Evolutionary conservation across 2,329 filamentous ascomycete genomes (phyloP).

Genomic region (Lachnellula occidentalis): DNA sequence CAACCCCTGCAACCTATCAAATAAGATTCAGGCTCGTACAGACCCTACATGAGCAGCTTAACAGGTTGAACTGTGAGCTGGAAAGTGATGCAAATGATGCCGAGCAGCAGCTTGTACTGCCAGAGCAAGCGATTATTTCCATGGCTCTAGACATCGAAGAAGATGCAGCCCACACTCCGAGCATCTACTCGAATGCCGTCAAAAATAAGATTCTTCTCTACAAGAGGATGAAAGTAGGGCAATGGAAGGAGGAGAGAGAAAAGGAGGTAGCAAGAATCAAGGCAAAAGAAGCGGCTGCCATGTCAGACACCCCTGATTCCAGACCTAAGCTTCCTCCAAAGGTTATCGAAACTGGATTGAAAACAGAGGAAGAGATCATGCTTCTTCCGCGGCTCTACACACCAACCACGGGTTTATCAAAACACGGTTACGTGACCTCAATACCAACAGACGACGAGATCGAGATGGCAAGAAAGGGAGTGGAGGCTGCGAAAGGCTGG

Average conservation of each 20-base stretch:
- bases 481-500: slow-evolving; percentile 66
- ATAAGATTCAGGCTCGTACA: slow-evolving; percentile 53
- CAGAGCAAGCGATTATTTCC: slow-evolving; percentile 61
- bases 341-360: slow-evolving; percentile 65
- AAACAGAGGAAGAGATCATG: slow-evolving; percentile 58
- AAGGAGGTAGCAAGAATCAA: slow-evolving; percentile 37
- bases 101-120: slow-evolving; percentile 51
- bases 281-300: slow-evolving; percentile 30
- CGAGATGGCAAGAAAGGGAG: slow-evolving; percentile 56
- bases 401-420: slow-evolving; percentile 55
- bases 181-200: slow-evolving; percentile 77
- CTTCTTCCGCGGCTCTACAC: slow-evolving; percentile 60
- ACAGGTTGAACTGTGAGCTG: slow-evolving; percentile 61
- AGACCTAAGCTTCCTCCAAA: slow-evolving; percentile 39
- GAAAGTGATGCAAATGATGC: slow-evolving; percentile 45
- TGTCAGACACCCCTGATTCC: slow-evolving; percentile 21
- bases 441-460: slow-evolving; percentile 64
- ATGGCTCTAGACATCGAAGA: slow-evolving; percentile 75
- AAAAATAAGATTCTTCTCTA: slow-evolving; percentile 73
- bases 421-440: slow-evolving; percentile 68
- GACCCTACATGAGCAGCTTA: slow-evolving; percentile 59
- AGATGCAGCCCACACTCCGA: slow-evolving; percentile 59
- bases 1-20: slow-evolving; percentile 51
- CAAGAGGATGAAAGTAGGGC: slow-evolving; percentile 65
- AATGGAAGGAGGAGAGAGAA: slow-evolving; percentile 64